phyloP scores from a whole-genome alignment of 2,329 filamentous ascomycete species.

The Epicoccum sorghinum region DNA sequence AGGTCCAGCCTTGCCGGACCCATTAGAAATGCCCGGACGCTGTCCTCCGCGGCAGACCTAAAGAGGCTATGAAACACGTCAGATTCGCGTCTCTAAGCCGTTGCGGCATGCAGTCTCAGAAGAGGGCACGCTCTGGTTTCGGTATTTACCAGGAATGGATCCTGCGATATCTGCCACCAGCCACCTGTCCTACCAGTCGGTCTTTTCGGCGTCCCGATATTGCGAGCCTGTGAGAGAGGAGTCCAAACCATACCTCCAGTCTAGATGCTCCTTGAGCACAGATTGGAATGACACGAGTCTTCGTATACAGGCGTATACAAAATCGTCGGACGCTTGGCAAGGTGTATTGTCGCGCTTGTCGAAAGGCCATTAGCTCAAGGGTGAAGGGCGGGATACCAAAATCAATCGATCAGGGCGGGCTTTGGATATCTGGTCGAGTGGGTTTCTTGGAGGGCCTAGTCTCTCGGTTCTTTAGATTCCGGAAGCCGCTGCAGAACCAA shows the following conservation, averaged over 20 bases:
- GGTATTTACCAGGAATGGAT: conserved; percentile 9
- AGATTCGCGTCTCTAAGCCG: not conserved
- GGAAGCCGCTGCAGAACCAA: conserved; percentile 5
- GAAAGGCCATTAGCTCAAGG: conserved; percentile 1
- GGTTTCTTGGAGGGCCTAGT: conserved; percentile 4
- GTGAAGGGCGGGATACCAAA: conserved; percentile 2
- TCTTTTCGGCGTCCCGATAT: conserved; percentile 2
- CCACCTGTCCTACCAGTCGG: not conserved
- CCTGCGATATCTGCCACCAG: not conserved
- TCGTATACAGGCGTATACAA: conserved; percentile 3
- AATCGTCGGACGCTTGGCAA: not conserved
- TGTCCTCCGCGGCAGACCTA: not conserved
- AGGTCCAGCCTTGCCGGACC: conserved; percentile 5
- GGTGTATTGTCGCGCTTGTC: not conserved
- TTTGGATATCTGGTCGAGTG: conserved; percentile 3
- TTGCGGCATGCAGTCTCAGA: conserved; percentile 10
- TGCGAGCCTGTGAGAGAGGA: not conserved
- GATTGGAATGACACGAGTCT: conserved; percentile 7
- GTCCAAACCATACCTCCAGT: not conserved
- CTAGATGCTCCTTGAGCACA: conserved; percentile 8
- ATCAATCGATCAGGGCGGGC: not conserved
- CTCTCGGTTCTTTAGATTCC: conserved; percentile 6
- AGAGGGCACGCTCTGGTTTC: not conserved
- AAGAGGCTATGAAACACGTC: conserved; percentile 7
- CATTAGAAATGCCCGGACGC: not conserved